These are phyloP conservation scores for Apiospora pterosperma DNA, from an alignment of 2,329 filamentous ascomycete species.

Conservation along the genomic window DNA sequence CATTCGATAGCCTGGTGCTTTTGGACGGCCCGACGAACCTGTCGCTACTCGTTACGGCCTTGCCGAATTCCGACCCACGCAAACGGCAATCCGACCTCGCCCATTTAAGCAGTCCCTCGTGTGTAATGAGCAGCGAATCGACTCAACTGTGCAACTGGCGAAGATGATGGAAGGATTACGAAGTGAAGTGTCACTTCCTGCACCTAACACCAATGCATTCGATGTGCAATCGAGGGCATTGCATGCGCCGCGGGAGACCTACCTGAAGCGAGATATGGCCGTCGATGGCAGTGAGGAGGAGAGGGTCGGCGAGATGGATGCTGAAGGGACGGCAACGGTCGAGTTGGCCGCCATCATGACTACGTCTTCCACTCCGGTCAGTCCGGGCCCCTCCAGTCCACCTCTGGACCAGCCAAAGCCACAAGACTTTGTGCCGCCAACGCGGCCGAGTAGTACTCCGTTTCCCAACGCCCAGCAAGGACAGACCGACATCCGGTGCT, in stretches of 20 bases:
- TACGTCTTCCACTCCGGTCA: constrained; percentile 51
- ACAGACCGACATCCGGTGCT: constrained; percentile 38
- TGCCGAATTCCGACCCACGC: background rate
- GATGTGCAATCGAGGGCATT: constrained; percentile 19
- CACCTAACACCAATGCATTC: constrained; percentile 15
- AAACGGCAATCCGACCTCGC: background rate
- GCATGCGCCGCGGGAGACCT: constrained; percentile 22
- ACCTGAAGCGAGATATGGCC: constrained; percentile 22
- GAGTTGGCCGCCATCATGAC: constrained; percentile 43
- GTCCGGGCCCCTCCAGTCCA: constrained; percentile 50
- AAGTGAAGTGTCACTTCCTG: constrained; percentile 12
- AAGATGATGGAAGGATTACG: constrained; percentile 20
- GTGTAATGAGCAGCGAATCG: constrained; percentile 10
- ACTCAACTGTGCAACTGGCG: background rate
- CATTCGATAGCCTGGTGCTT: constrained; percentile 1
- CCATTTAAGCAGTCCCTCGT: background rate
- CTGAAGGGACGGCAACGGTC: constrained; percentile 37
- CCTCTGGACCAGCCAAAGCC: constrained; percentile 45
- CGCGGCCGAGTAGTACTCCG: constrained; percentile 57
- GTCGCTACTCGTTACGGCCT: background rate
- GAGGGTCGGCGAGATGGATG: constrained; percentile 12
- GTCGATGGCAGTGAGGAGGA: constrained; percentile 21
- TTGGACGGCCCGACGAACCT: background rate
- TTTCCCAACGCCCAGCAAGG: constrained; percentile 54
- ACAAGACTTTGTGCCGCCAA: constrained; percentile 45